Conservation (phyloP, 2,329 filamentous ascomycete genomes). For the Plectosphaerella sp. region DNA sequence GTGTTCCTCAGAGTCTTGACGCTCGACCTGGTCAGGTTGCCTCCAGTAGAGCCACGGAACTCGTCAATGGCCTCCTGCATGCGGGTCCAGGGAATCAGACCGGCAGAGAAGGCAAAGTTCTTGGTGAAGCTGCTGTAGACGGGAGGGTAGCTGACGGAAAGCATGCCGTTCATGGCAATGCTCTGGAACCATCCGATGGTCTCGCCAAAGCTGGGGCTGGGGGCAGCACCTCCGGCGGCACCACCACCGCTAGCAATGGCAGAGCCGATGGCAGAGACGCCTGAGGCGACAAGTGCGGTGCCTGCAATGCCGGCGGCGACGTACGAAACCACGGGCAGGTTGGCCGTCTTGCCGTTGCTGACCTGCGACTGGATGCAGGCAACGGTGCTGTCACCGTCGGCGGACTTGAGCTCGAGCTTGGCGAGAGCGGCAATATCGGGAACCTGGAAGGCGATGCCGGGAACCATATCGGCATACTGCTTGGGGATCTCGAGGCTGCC, state of each 20-base stretch:
- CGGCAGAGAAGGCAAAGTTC: slow-evolving; percentile 91
- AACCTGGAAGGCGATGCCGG: slow-evolving; percentile 81
- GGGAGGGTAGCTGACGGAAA: slow-evolving; percentile 81
- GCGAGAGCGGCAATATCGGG: slow-evolving; percentile 88
- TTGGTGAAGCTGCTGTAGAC: slow-evolving; percentile 86
- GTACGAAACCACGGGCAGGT: slow-evolving; percentile 73
- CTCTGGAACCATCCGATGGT: slow-evolving; percentile 88
- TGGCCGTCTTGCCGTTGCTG: slow-evolving; percentile 80
- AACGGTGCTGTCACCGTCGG: slow-evolving; percentile 46
- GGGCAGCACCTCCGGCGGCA: slow-evolving; percentile 53
- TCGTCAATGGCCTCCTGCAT: slow-evolving; percentile 80
- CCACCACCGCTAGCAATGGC: slow-evolving; percentile 52
- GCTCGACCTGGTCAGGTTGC: slow-evolving; percentile 78
- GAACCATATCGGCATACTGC: slow-evolving; percentile 70
- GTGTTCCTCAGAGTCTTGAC: slow-evolving; percentile 70
- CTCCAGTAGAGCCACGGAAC: slow-evolving; percentile 77
- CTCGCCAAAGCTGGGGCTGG: slow-evolving; percentile 81
- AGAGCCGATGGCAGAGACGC: slow-evolving; percentile 63
- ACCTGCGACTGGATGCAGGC: slow-evolving; percentile 82
- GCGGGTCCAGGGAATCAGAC: slow-evolving; percentile 74
- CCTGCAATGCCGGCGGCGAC: slow-evolving; percentile 80
- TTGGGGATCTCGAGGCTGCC: slow-evolving; percentile 70
- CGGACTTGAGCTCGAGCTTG: slow-evolving; percentile 66
- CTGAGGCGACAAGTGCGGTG: slow-evolving; percentile 72
- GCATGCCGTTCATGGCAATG: slow-evolving; percentile 94